A percentile compares a stretch with the other conserved stretches of the same genome.
These are phyloP conservation scores for Neocatenulostroma microsporum DNA, from an alignment of 2,329 filamentous ascomycete genomes.

Conservation along the genomic window DNA sequence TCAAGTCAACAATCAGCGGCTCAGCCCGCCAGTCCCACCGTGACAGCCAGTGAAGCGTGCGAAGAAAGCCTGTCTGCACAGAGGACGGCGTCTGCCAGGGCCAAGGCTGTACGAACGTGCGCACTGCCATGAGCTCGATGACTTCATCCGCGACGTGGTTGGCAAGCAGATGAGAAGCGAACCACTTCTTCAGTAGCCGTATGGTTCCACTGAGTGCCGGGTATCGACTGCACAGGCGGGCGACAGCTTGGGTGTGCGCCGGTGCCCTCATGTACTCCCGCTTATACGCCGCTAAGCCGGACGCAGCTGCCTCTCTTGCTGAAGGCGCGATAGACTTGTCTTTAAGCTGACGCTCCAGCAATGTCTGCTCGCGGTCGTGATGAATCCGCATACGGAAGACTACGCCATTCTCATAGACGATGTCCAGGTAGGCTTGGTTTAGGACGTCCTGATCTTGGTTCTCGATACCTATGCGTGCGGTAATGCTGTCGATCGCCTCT, in stretches of 20 bases:
- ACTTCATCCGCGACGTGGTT: conserved; percentile 71
- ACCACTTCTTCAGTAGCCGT: conserved; percentile 83
- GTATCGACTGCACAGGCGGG: conserved; percentile 71
- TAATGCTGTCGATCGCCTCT: conserved; percentile 52
- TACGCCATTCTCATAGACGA: conserved; percentile 63
- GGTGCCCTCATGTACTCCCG: conserved; percentile 65
- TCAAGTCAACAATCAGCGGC: conserved; percentile 70
- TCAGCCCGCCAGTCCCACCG: conserved; percentile 88
- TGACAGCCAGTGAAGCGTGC: conserved; percentile 70
- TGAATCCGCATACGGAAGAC: conserved; percentile 81
- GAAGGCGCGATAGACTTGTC: conserved; percentile 61
- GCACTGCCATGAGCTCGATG: conserved; percentile 72
- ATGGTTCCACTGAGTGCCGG: conserved; percentile 74
- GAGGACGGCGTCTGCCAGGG: conserved; percentile 75
- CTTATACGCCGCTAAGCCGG: conserved; percentile 62
- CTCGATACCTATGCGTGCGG: conserved; percentile 70
- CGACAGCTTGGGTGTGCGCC: conserved; percentile 71
- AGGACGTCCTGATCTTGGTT: conserved; percentile 60
- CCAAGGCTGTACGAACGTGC: conserved; percentile 70
- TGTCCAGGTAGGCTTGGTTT: conserved; percentile 76
- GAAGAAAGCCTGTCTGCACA: conserved; percentile 69
- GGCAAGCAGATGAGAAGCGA: conserved; percentile 69
- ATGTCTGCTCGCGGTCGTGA: conserved; percentile 74
- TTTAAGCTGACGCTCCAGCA: conserved; percentile 71
- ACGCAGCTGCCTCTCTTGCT: conserved; percentile 60